Evolutionary conservation across 306 rosid genomes (phyloP).

Genomic region (Prunus mongolica): DNA sequence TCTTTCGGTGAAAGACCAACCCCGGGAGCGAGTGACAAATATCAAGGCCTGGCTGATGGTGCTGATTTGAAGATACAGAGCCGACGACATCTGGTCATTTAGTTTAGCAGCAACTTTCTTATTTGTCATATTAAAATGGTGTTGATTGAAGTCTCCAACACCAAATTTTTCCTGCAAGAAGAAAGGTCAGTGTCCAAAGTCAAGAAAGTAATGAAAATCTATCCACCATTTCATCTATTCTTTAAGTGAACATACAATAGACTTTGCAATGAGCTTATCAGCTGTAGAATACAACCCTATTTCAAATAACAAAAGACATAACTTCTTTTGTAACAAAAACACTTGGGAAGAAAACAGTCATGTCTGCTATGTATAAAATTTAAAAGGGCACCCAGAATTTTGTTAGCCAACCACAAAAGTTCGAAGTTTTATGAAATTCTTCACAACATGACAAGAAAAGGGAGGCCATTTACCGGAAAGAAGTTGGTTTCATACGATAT

Average conservation of each 20-base stretch:
- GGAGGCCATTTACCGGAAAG: constrained; percentile 43
- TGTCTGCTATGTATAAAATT: neutral
- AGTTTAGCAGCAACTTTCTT: neutral
- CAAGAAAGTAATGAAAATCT: neutral
- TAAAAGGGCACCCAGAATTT: neutral
- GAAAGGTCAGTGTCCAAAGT: constrained; percentile 1
- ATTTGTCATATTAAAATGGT: neutral
- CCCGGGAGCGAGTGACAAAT: constrained; percentile 65
- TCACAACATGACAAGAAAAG: neutral
- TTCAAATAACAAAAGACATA: too few species aligned
- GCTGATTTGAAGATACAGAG: constrained; percentile 74
- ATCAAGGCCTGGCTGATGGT: constrained; percentile 69
- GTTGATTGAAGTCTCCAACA: constrained; percentile 31
- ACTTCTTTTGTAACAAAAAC: too few species aligned
- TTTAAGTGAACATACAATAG: neutral
- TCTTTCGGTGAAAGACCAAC: constrained; percentile 70
- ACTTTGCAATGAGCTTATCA: too few species aligned
- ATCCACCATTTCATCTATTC: neutral
- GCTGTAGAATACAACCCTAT: too few species aligned
- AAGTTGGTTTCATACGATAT: constrained; percentile 38
- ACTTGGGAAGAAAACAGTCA: neutral
- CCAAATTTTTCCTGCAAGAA: constrained; percentile 37
- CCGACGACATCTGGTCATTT: constrained; percentile 43
- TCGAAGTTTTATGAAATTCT: neutral
- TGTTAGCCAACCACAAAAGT: neutral